Evolutionary conservation across 139 green algal genomes (phyloP), one percentile per base, ranked within the genome.

Genomic region (Pseudopediastrum boryanum): DNA sequence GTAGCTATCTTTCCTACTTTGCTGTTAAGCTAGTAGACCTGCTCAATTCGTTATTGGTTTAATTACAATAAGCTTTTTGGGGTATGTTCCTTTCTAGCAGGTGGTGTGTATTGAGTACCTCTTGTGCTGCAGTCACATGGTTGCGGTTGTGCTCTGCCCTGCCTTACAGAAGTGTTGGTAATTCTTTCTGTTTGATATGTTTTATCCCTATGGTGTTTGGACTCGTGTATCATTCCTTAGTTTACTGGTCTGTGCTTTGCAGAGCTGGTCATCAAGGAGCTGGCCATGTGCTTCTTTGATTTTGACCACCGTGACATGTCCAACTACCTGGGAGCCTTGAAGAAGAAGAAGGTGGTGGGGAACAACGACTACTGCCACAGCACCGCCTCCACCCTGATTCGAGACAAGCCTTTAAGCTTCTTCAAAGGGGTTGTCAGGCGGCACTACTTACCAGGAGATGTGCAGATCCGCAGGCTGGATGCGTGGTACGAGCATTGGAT

Each of bases 221-320:
- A n/a, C n/a, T n/a, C n/a, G n/a, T n/a, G n/a, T n/a, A n/a, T n/a
- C n/a, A n/a, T n/a, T n/a, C n/a, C n/a, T n/a, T n/a, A n/a, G n/a
- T n/a, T n/a, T n/a, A n/a, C n/a, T n/a, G n/a, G n/a, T n/a, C n/a
- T n/a, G n/a, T n/a, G n/a, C n/a, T n/a, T 23, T 64, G 54, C 54
- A 64, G 54, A n/a, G 31, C n/a, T 27, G 7, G 54, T 27, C 7
- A 64, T 64, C 54, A 64, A 64, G 54, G 54, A 64, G n/a, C 54
- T 64, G 54, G 54, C 54, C 54, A 64, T 64, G 54, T n/a, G 7
- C 10, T 64, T 64, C 54, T 64, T 64, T 27, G 35, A 12, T n/a
- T 64, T 64, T 23, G 13, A 64, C 54, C 7, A 7, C 9, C 9
- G 35, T n/a, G n/a, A 64, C n/a, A n/a, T 64, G 54, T n/a, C 54